phyloP scores from a whole-genome alignment of 1,139 yeast genomes.

The Debaryomyces fabryi region DNA sequence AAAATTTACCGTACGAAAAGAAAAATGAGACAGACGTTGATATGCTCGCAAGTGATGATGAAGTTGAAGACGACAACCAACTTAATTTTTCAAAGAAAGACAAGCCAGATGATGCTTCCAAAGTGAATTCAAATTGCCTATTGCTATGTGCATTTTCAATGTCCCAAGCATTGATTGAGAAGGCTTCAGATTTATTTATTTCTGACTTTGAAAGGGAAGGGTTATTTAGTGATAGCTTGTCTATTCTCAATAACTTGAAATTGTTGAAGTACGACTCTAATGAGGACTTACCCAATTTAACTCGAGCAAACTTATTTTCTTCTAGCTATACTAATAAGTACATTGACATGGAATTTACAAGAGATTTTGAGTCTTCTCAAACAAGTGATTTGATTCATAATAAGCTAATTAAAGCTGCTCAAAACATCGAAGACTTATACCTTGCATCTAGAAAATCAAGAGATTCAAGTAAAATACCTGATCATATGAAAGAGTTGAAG shows the following conservation, averaged over 20 bases:
- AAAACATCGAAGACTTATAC: conserved; percentile 25
- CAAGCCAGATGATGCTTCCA: conserved; percentile 16
- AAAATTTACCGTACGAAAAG: conserved; percentile 4
- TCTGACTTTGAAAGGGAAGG: conserved; percentile 73
- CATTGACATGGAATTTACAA: conserved; percentile 36
- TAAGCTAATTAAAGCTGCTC: conserved; percentile 22
- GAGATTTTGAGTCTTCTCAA: conserved; percentile 29
- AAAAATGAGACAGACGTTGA: conserved; percentile 15
- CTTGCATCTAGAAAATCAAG: conserved; percentile 18
- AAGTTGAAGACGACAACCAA: conserved; percentile 1
- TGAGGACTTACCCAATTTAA: background rate
- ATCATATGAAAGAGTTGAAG: conserved; percentile 21
- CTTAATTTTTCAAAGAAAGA: background rate
- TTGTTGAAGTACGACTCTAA: conserved; percentile 3
- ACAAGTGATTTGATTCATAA: conserved; percentile 23
- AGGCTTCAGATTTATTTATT: conserved; percentile 48
- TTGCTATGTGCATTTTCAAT: conserved; percentile 58
- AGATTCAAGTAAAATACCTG: conserved; percentile 17
- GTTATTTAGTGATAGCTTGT: conserved; percentile 53
- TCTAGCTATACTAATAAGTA: conserved; percentile 29
- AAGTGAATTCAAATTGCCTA: conserved; percentile 37
- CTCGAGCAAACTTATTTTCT: conserved; percentile 8
- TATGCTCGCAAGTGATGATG: conserved; percentile 7
- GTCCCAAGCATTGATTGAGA: conserved; percentile 46
- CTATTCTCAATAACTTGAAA: conserved; percentile 21